Evolutionary conservation across 257 asterid species (phyloP).

Genomic region (Striga asiatica): DNA sequence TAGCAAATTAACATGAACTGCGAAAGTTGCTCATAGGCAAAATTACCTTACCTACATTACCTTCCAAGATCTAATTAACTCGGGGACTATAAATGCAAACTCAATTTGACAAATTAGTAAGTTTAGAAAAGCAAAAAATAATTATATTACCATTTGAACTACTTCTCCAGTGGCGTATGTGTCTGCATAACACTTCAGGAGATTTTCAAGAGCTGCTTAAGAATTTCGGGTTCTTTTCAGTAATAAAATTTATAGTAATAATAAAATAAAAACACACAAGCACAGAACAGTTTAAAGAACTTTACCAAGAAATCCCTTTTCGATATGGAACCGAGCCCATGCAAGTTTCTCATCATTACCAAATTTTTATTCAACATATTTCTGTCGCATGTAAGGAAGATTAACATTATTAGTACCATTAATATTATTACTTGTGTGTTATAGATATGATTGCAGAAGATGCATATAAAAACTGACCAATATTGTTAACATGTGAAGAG

Average conservation of each 20-base stretch:
- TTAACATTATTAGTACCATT: too few species aligned
- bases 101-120: too few species aligned
- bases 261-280: too few species aligned
- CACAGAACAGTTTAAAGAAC: conserved; percentile 5
- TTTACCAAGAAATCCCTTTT: conserved; percentile 54
- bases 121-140: background rate
- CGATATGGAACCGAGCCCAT: conserved; percentile 40
- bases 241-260: too few species aligned
- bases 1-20: too few species aligned
- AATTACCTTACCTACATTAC: too few species aligned
- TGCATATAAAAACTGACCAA: conserved; percentile 31
- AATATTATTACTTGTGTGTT: background rate
- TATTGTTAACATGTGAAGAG: conserved; percentile 58
- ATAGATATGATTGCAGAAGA: background rate
- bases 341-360: conserved; percentile 37
- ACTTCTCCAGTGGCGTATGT: background rate
- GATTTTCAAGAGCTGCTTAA: background rate
- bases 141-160: background rate
- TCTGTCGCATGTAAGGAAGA: conserved; percentile 29
- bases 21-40: too few species aligned
- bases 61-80: too few species aligned
- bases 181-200: background rate
- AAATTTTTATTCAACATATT: conserved; percentile 39
- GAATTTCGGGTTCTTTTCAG: background rate
- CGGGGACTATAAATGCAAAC: too few species aligned